Conservation (phyloP, 2,329 filamentous ascomycete species). For the Pseudogymnoascus pannorum region DNA sequence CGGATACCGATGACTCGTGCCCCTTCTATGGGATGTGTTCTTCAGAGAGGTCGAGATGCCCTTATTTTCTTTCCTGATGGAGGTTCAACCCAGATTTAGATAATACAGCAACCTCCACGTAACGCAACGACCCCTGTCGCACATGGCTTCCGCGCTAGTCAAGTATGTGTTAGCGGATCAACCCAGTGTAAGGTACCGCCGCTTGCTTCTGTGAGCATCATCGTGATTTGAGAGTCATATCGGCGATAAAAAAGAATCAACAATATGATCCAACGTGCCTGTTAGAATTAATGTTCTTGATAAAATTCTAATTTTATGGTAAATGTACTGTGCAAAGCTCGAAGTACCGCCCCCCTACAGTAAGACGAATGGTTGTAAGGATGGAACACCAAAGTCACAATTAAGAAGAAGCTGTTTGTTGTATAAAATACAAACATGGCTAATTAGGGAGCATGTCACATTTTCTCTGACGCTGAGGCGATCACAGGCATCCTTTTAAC, state of each 20-base stretch:
- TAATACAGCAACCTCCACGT: conserved; percentile 4
- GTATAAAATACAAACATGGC: background rate
- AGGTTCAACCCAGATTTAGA: background rate
- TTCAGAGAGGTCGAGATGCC: background rate
- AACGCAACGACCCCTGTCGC: conserved; percentile 7
- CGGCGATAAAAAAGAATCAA: background rate
- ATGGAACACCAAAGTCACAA: background rate
- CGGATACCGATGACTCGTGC: background rate
- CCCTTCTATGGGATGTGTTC: background rate
- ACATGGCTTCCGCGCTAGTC: background rate
- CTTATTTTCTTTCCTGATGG: background rate
- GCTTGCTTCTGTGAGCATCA: no score
- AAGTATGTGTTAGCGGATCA: background rate
- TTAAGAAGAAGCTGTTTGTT: background rate
- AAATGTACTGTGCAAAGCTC: background rate
- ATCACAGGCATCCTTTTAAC: background rate
- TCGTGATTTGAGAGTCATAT: background rate
- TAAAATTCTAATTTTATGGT: background rate
- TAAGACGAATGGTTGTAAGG: no score
- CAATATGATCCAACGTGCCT: background rate
- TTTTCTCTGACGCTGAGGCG: background rate
- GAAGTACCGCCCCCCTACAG: background rate
- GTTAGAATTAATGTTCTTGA: background rate
- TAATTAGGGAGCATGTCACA: background rate
- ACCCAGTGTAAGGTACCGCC: background rate